Evolutionary conservation across 2,329 filamentous ascomycete species (phyloP).

Genomic region (Fusarium verrucosum): DNA sequence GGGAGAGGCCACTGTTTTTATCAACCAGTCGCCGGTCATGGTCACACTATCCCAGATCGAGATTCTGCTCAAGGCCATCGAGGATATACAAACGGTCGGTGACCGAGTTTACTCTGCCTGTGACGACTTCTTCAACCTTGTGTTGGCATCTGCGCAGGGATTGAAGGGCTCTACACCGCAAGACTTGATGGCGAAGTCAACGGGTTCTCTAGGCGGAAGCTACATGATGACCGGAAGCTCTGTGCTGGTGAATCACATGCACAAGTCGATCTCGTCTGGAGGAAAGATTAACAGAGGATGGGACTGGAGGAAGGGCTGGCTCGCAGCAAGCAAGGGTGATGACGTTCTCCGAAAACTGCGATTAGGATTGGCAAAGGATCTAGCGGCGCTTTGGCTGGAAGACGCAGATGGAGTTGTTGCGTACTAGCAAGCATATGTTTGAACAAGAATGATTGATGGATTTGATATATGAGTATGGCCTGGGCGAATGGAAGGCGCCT

Average conservation of each 20-base stretch:
- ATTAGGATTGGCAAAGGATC: slow-evolving; percentile 76
- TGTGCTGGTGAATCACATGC: slow-evolving; percentile 71
- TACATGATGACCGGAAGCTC: slow-evolving; percentile 79
- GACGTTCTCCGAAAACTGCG: slow-evolving; percentile 80
- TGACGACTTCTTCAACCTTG: slow-evolving; percentile 80
- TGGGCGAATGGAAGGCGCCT: slow-evolving; percentile 21
- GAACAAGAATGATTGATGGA: slow-evolving; percentile 22
- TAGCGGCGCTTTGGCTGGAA: slow-evolving; percentile 74
- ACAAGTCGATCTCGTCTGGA: slow-evolving; percentile 67
- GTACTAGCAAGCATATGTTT: slow-evolving; percentile 46
- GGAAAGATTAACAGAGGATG: slow-evolving; percentile 69
- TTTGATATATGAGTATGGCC: slow-evolving; percentile 15
- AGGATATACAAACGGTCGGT: slow-evolving; percentile 80
- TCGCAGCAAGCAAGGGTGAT: slow-evolving; percentile 67
- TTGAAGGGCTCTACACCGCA: slow-evolving; percentile 69
- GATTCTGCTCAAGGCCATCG: slow-evolving; percentile 77
- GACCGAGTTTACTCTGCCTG: slow-evolving; percentile 76
- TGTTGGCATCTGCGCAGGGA: slow-evolving; percentile 75
- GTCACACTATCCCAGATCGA: slow-evolving; percentile 78
- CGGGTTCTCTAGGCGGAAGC: slow-evolving; percentile 63
- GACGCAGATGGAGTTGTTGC: slow-evolving; percentile 67
- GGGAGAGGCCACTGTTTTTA: slow-evolving; percentile 82
- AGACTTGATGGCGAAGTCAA: slow-evolving; percentile 71
- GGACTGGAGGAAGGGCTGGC: slow-evolving; percentile 85
- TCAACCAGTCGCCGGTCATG: slow-evolving; percentile 65